Evolutionary conservation across 1,139 yeast species (phyloP).

Genomic region (Geotrichum phurueaensis): DNA sequence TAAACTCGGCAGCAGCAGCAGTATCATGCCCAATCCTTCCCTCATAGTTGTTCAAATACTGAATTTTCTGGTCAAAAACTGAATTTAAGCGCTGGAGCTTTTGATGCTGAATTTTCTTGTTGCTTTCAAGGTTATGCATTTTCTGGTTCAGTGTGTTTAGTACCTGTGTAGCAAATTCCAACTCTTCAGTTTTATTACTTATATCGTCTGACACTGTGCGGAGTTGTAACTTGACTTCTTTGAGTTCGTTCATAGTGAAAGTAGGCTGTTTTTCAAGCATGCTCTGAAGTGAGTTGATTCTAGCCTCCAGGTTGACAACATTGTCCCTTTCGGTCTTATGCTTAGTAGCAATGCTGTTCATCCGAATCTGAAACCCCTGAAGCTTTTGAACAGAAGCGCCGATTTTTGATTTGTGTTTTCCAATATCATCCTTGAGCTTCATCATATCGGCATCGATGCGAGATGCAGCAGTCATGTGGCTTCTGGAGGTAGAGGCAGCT

Average conservation of each 20-base stretch:
- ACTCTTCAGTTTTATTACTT: background rate
- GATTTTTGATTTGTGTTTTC: background rate
- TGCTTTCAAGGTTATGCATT: conserved; percentile 13
- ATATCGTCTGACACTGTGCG: background rate
- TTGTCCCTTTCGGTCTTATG: conserved; percentile 7
- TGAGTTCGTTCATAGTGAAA: background rate
- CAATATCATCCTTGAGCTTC: background rate
- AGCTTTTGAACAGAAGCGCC: background rate
- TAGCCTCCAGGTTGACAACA: conserved; percentile 3
- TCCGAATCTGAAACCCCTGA: background rate
- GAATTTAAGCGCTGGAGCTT: conserved; percentile 22
- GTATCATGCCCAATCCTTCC: conserved; percentile 19
- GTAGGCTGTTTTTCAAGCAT: background rate
- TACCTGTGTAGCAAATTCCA: conserved; percentile 33
- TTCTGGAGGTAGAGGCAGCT: background rate
- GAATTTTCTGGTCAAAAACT: conserved; percentile 21
- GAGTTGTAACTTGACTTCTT: background rate
- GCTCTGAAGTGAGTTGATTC: conserved; percentile 6
- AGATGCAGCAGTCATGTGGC: background rate
- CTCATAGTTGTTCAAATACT: conserved; percentile 19
- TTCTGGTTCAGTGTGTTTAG: conserved; percentile 26
- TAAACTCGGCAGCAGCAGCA: conserved; percentile 38
- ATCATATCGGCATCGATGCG: background rate
- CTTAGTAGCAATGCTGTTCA: background rate
- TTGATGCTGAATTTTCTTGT: background rate